A percentile compares a stretch with the other conserved stretches of the same genome.
These are phyloP conservation scores for Suhomyces yuchorum DNA, from an alignment of 1,139 yeast species.

Conservation along the genomic window DNA sequence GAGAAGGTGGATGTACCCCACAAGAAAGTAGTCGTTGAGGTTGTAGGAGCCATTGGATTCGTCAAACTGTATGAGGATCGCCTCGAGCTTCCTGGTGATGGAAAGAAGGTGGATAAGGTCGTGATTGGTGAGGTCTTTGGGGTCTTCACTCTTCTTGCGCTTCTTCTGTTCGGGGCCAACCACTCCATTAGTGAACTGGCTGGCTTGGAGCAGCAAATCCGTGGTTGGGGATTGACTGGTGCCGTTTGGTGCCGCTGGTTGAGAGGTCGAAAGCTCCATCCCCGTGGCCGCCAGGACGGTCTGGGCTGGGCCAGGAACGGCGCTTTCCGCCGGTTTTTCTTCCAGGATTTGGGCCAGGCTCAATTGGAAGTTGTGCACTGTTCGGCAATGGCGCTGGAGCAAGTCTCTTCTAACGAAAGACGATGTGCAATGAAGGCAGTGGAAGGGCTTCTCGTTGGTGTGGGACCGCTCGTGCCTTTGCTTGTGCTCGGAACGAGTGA, in stretches of 20 bases:
- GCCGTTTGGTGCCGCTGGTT: not conserved
- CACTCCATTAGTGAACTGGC: not conserved
- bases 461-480: constrained; percentile 84
- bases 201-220: not conserved
- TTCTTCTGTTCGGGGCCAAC: constrained; percentile 6
- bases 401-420: constrained; percentile 78
- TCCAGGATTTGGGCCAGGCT: constrained; percentile 13
- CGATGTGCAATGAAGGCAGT: constrained; percentile 68
- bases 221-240: not conserved
- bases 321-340: not conserved
- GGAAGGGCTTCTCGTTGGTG: constrained; percentile 81
- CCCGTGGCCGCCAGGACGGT: no score
- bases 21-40: constrained; percentile 33
- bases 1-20: constrained; percentile 34
- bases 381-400: constrained; percentile 73
- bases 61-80: constrained; percentile 24
- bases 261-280: not conserved
- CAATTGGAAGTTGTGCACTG: constrained; percentile 59
- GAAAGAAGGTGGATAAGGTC: constrained; percentile 38
- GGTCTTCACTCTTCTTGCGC: constrained; percentile 14
- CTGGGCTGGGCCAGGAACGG: not conserved
- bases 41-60: constrained; percentile 16
- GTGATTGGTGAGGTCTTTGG: constrained; percentile 17
- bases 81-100: constrained; percentile 35
- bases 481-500: constrained; percentile 79